phyloP scores from a whole-genome alignment of 2,329 filamentous ascomycete genomes.

The Penicillium expansum region DNA sequence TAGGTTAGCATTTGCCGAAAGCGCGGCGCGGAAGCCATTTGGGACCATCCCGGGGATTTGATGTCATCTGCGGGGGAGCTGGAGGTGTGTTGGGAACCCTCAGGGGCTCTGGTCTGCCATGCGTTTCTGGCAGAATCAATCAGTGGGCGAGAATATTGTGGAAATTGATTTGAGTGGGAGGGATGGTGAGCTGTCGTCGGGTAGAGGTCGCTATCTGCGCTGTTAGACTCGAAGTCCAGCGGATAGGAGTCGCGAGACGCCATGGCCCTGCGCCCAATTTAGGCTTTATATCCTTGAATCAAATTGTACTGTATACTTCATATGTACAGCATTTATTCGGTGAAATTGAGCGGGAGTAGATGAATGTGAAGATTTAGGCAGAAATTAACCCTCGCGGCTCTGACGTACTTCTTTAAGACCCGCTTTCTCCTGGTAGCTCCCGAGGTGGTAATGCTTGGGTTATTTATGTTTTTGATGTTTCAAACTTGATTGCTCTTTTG shows the following conservation, averaged over 20 bases:
- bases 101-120: conserved; percentile 32
- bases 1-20: conserved; percentile 41
- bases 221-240: conserved; percentile 29
- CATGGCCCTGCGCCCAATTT: not conserved
- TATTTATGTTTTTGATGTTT: not conserved
- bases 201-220: conserved; percentile 21
- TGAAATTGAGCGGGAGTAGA: not conserved
- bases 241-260: not conserved
- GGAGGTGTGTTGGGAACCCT: conserved; percentile 20
- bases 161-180: conserved; percentile 10
- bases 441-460: not conserved
- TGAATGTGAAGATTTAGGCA: not conserved
- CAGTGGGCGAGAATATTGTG: conserved; percentile 31
- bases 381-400: not conserved
- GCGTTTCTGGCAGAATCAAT: conserved; percentile 41
- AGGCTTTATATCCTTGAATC: not conserved
- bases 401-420: conserved; percentile 2
- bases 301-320: not conserved
- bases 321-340: not conserved
- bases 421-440: not conserved
- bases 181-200: conserved; percentile 10
- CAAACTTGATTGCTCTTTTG: too few relatives aligned
- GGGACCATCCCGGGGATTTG: conserved; percentile 22
- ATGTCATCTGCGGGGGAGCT: conserved; percentile 15
- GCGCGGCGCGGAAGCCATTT: conserved; percentile 38